Evolutionary conservation across 805 yeast genomes (phyloP), one percentile per base, ranked within the genome.

Genomic region (Yarrowia sp.): DNA sequence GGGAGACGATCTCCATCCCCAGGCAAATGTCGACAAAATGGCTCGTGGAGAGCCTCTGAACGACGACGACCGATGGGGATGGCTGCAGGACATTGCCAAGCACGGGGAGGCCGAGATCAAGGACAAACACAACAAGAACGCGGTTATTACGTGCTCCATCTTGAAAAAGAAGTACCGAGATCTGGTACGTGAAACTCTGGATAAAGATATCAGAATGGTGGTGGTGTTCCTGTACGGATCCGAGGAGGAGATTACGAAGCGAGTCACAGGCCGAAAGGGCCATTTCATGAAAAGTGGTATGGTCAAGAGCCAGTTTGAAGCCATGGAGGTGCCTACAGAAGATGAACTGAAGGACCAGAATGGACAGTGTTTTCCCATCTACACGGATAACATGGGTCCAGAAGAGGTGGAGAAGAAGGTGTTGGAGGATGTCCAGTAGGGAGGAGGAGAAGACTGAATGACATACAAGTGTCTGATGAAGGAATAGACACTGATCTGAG

Each of bases 1-100:
- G 77, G 99, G 98, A 5, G 99, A 95, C 77, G 78, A 81, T 1
- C 82, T 89, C 36, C 98, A 93, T 77, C 92, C 97, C 7, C 72
- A 77, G 43, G 83, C 70, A 67, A 95, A 95, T 76, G 82, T 94
- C 14, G 87, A 83, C 19, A 95, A 95, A 77, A 95, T 95, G 99
- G 78, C 89, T 2, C 74, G 81, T 22, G 97, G 97, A 0, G 82
- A 85, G 22, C 97, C 98, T 1, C 81, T 95, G 69, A 85, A 88
- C 0, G 99, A 95, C 75, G 95, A 88, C 1, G 99, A 95, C 77
- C 81, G 99, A 70, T 90, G 94, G 93, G 93, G 85, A 1, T 95
- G 99, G 99, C 82, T 95, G 19, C 77, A 81, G 46, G 76, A 77
- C 46, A 78, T 95, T 12, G 79, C 85, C 1, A 71, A 72, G 0